Evolutionary conservation across 2,329 filamentous ascomycete genomes (phyloP), one percentile per base, ranked within the genome.

Genomic region (Fusarium euwallaceae): DNA sequence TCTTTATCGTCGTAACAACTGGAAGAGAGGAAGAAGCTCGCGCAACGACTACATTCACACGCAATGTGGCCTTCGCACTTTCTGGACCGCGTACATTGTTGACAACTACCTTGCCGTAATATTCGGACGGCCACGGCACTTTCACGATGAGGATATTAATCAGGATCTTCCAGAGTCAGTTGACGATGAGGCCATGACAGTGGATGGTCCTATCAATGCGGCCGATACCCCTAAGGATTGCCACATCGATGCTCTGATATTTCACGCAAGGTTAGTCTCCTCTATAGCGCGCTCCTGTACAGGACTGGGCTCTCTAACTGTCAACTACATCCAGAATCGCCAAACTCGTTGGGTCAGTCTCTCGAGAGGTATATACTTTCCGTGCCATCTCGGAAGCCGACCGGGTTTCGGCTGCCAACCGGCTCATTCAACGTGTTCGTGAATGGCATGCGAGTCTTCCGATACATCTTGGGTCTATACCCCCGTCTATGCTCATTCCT

Each of bases 91-190:
- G 0, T 92, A 92, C 75, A 88, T 87, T 1, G 81, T 92, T 2
- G 90, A 92, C 74, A 90, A 90, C 43, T 92, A 92, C 66, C 82
- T 92, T 1, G 88, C 89, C 27, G 88, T 91, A n/a, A 88, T 91
- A 20, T 87, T 92, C 34, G 91, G 91, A 0, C 84, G 91, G 7
- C 91, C 91, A 1, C 81, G 89, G 9, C 85, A 90, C 16, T 88
- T 91, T 29, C 90, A 91, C 59, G 90, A 92, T 53, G 88, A 91
- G 37, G 89, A 92, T 61, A 90, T 91, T 58, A 90, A 92, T 62
- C 90, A 92, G 67, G 86, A 87, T 3, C 84, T 90, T n/a, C 90
- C 90, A 0, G 85, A 85, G 17, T 75, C 83, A 2, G 84, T 90
- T 51, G 89, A 90, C 64, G 90, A 92, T 67, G 87, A 90, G 41